Conservation (phyloP, 768 basidiomycete species). For the Amylocystis lapponica region DNA sequence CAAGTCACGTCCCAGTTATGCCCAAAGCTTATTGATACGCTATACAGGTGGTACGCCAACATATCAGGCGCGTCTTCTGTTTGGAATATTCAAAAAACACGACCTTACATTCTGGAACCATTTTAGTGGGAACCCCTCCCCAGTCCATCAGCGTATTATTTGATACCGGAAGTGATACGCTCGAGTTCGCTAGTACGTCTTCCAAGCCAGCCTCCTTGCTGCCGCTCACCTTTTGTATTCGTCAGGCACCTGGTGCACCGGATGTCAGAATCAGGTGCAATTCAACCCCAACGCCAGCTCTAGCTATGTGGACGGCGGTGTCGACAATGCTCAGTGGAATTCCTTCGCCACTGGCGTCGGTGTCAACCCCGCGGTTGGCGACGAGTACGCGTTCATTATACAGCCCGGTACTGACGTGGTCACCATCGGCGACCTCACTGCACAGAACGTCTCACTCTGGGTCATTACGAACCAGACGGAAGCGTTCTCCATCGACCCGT, state of each 20-base stretch:
- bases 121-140: not conserved
- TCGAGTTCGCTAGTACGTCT: not conserved
- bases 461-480: conserved; percentile 50
- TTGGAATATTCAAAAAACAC: not conserved
- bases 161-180: not conserved
- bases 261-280: conserved; percentile 13
- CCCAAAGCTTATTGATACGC: no score
- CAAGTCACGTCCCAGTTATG: no score
- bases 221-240: not conserved
- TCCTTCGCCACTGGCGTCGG: conserved; percentile 47
- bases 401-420: conserved; percentile 35
- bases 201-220: not conserved
- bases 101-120: not conserved
- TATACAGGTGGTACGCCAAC: no score
- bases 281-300: conserved; percentile 45
- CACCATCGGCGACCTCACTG: conserved; percentile 40
- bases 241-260: not conserved
- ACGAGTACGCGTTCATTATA: conserved; percentile 44
- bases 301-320: conserved; percentile 42
- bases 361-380: conserved; percentile 44
- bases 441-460: conserved; percentile 35
- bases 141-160: not conserved
- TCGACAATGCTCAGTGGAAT: conserved; percentile 36
- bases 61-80: not conserved
- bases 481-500: conserved; percentile 47